Percentiles rank a stretch among this genome's conserved stretches.
Evolutionary conservation across 2,329 filamentous ascomycete genomes (phyloP).

Genomic region (Exophiala viscosa): DNA sequence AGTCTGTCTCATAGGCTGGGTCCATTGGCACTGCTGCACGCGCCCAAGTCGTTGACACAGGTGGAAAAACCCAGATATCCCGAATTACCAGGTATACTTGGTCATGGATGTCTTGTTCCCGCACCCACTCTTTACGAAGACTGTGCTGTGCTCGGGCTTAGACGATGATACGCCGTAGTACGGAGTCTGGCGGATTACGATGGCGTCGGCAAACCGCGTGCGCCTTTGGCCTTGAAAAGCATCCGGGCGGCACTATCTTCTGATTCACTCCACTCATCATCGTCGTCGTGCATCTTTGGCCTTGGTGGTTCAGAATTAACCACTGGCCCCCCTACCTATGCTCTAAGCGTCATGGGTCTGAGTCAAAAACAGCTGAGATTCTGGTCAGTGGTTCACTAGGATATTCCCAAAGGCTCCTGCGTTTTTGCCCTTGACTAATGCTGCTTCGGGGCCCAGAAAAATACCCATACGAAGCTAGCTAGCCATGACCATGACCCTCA

Average conservation of each 20-base stretch:
- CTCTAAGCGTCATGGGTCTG: constrained; percentile 2
- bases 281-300: not conserved
- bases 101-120: too few species aligned
- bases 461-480: constrained; percentile 1
- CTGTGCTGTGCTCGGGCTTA: too few species aligned
- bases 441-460: not conserved
- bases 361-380: not conserved
- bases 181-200: too few species aligned
- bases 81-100: too few species aligned
- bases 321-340: not conserved
- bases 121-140: too few species aligned
- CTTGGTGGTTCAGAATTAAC: not conserved
- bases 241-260: not conserved
- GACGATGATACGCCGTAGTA: too few species aligned
- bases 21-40: not conserved
- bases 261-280: not conserved
- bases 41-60: not conserved
- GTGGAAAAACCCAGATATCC: not conserved
- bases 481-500: not conserved
- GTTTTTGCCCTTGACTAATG: not conserved
- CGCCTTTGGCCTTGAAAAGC: not conserved
- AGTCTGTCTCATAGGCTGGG: not conserved
- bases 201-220: not conserved
- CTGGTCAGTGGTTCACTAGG: not conserved
- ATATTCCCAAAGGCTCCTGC: constrained; percentile 1